Evolutionary conservation across 495 filamentous ascomycete genomes (phyloP), one percentile per base, ranked within the genome.

Genomic region (Lasiosphaeris hirsuta): DNA sequence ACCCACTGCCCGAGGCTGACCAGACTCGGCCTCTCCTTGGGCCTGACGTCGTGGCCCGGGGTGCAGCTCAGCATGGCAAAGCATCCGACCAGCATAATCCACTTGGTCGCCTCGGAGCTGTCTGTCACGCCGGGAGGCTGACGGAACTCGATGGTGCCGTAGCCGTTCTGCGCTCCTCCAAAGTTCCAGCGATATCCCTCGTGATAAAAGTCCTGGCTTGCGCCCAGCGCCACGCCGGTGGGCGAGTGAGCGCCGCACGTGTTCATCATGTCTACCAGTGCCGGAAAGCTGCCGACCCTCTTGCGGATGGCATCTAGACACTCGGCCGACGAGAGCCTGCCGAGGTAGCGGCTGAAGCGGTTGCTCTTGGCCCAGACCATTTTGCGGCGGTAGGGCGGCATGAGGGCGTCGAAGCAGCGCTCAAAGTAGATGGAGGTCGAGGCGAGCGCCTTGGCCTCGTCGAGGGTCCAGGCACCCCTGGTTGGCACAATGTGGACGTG

Each of bases 1-100:
- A 75, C 56, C 63, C 66, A 72, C 48, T 69, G 70, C 7, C 62
- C 64, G 8, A 75, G 63, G 8, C 67, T 62, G 46, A 61, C 51
- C 3, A 69, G 35, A 40, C 51, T 42, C 11, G 63, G 57, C 38
- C 37, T 40, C 8, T 49, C 40, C n/a, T 39, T 42, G 3, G 61
- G 51, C 11, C 59, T 48, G 46, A 69, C 45, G 1, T 39, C 19
- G 44, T 48, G 40, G n/a, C n/a, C n/a, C n/a, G n/a, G n/a, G 7
- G 45, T 50, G 49, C 63, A 66, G 36, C 56, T 58, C 39, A 70
- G 13, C 9, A 62, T 44, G 15, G 66, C 66, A 14, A 70, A 64
- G 46, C 66, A 69, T 4, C 54, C 66, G 14, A 62, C 66, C 10
- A 70, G 59, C 61, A 66, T 59, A 18, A 65, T 54, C 68, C 68